These are phyloP conservation scores for Catunica adiposa DNA, from an alignment of 2,329 filamentous ascomycete genomes.

Conservation along the genomic window DNA sequence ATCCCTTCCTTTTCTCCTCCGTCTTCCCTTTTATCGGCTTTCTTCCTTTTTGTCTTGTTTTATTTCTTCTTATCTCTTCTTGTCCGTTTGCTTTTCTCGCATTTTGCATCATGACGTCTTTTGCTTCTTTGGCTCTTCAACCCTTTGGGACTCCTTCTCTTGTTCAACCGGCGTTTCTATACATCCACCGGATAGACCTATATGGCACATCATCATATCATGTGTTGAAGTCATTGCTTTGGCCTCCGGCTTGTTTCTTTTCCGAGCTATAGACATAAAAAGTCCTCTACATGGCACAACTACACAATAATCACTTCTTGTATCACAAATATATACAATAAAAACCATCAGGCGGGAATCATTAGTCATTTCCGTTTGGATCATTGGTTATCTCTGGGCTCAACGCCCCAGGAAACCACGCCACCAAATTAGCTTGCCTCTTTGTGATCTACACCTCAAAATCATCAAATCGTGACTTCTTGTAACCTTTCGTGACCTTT, in stretches of 20 bases:
- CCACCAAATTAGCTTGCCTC: neutral
- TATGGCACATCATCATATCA: too few relatives aligned
- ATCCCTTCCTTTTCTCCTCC: neutral
- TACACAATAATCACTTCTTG: neutral
- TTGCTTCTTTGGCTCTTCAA: conserved; percentile 5
- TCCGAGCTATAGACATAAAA: conserved; percentile 20
- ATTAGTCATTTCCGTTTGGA: neutral
- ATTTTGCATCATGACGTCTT: conserved; percentile 1
- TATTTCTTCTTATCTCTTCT: neutral
- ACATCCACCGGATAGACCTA: neutral
- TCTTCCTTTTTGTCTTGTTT: neutral
- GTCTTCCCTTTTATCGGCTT: neutral
- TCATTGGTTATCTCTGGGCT: conserved; percentile 18
- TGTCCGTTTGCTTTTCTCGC: conserved; percentile 4
- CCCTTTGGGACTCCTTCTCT: conserved; percentile 3
- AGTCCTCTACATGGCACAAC: conserved; percentile 13
- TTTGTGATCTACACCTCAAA: too few relatives aligned
- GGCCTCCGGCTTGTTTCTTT: conserved; percentile 2
- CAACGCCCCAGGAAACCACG: conserved; percentile 17
- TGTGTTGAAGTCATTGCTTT: neutral
- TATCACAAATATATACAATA: neutral
- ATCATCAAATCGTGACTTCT: too few relatives aligned
- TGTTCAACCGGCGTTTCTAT: conserved; percentile 4
- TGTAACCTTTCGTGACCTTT: too few relatives aligned
- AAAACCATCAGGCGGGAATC: neutral